Evolutionary conservation across 2,329 filamentous ascomycete species (phyloP).

Genomic region (Tolypocladium endophyticum): DNA sequence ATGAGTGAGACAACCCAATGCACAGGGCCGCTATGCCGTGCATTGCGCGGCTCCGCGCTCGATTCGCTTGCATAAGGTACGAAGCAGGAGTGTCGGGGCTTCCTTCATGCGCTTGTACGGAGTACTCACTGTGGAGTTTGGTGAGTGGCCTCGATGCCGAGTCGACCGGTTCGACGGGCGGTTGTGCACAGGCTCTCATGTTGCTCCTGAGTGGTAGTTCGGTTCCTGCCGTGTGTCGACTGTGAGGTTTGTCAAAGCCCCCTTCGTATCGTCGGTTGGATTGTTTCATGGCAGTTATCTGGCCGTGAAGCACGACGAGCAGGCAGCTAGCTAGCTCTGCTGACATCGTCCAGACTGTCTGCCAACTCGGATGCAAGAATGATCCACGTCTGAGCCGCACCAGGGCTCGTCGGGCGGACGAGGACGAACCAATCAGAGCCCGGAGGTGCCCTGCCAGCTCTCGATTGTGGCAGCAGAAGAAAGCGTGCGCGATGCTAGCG

Average conservation of each 20-base stretch:
- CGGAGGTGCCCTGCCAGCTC: background rate
- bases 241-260: background rate
- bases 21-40: background rate
- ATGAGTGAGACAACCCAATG: background rate
- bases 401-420: background rate
- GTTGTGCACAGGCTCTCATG: background rate
- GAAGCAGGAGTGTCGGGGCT: background rate
- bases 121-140: background rate
- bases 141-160: background rate
- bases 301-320: background rate
- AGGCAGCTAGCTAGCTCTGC: background rate
- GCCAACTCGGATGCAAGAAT: background rate
- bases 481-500: background rate
- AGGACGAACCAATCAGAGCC: slow-evolving; percentile 3
- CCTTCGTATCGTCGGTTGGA: background rate
- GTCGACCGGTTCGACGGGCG: background rate
- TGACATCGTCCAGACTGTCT: background rate
- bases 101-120: background rate
- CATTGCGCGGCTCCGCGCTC: background rate
- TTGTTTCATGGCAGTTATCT: background rate
- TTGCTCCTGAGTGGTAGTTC: background rate
- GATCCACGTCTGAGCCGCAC: background rate
- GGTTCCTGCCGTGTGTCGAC: background rate
- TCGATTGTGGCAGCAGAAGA: background rate
- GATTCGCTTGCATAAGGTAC: background rate